Base-by-base conservation (phyloP, 2,329 filamentous ascomycete genomes). In the Phialemoniopsis sp. region DNA sequence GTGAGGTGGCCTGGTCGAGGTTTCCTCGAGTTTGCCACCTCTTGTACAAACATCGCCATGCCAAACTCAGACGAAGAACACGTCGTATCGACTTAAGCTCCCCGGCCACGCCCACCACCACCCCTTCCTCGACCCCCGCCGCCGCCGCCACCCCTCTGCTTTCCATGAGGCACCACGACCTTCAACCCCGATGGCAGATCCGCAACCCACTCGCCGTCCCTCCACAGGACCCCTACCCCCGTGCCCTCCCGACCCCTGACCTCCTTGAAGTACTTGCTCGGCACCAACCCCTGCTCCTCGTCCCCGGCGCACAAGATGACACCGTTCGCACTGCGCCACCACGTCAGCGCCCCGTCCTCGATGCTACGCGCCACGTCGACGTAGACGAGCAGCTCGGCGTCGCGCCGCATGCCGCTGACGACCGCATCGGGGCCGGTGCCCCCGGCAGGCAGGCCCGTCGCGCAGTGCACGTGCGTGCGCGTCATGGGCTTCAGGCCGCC, bases 391-490 rank as follows among this genome's bases (percentile, higher is more conserved):
- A 94, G 64, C 62, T 93, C 84, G 6, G 87, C 85, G 57, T 80
- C 88, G 48, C 54, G 70, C 16, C 91, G 72, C 87, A 95, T 94
- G 1, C 89, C 89, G 30, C 83, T 89, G 17, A 91, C 76, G 3
- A 90, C 85, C 3, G 55, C 51, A 5, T 19, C 33, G 16, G 17
- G 9, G n/a, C 16, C 19, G 13, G 8, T 4, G 8, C 21, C 34
- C 13, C 19, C 19, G 19, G 15, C 68, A 0, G 86, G 81, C 12
- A 90, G 66, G 0, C 87, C 89, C 6, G 80, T 79, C 3, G 87
- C 87, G 57, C 93, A 95, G 64, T 98, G 93, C 19, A 97, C 84
- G 55, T 97, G 91, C 46, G 86, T 94, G 39, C 93, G 67, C 0
- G 70, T 72, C 93, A 97, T 97, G 42, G 74, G 76, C 50, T 78